Base-by-base conservation (phyloP, 768 basidiomycete genomes). In the Lactifluus piperatus region DNA sequence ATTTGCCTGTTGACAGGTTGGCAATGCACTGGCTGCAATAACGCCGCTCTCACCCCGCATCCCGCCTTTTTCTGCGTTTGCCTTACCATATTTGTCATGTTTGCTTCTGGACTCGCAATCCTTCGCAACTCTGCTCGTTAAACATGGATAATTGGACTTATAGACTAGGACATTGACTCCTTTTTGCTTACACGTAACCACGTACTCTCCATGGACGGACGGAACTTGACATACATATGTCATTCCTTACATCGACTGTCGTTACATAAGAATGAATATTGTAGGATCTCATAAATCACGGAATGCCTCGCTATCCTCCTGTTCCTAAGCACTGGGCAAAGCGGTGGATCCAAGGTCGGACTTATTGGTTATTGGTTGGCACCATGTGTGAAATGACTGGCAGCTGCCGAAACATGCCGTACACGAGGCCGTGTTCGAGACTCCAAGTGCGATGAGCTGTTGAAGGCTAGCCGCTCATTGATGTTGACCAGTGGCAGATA, bases 41-140 rank as follows among this genome's bases (percentile, higher is more conserved):
- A 75, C 49, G 76, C 67, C 30, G 72, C 76, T 39, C 76, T 71
- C 11, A 61, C 70, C 22, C 69, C 73, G 5, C 81, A 84, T 56
- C 84, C 84, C 0, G 81, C 79, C 0, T 76, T 82, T 66, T 71
- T 81, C 58, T 79, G 79, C 56, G 62, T 86, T 51, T 39, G 81
- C 14, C 76, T 81, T 46, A 81, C 82, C 3, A 70, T 86, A 54
- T 70, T 86, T 63, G 74, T 88, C 67, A 77, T 85, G 71, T 75
- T 86, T 67, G 71, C 85, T 27, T 85, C 84, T n/a, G 86, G 86
- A 29, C 79, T 81, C 66, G 74, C 79, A 4, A 69, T 86, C 47
- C 70, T 86, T 32, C 75, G 83, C 41, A 71, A 70, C 41, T 59
- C 67, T 29, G 27, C 64, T 53, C 71, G 68, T 54, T 69, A 56